Evolutionary conservation across 2,329 filamentous ascomycete species (phyloP).

Genomic region (Xylariales sp.): DNA sequence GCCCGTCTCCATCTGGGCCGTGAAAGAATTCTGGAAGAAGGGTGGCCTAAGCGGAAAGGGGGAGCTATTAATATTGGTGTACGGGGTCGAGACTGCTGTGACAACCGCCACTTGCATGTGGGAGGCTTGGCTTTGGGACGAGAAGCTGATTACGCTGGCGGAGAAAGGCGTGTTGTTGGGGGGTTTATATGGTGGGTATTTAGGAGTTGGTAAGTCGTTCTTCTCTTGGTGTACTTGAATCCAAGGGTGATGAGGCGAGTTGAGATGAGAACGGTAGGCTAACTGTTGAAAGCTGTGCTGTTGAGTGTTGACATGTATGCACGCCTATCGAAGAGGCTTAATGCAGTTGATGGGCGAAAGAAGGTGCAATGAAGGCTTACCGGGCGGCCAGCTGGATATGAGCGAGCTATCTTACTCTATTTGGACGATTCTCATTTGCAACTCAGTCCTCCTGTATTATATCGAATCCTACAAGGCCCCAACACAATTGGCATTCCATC

Average conservation of each 20-base stretch:
- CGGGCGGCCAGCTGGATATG: too few species aligned
- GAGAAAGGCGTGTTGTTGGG: constrained; percentile 43
- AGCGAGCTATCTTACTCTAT: too few species aligned
- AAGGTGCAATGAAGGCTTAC: constrained; percentile 42
- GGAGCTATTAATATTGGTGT: constrained; percentile 49
- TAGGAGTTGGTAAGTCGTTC: constrained; percentile 45
- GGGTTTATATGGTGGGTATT: constrained; percentile 48
- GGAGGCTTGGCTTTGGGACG: constrained; percentile 46
- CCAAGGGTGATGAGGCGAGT: too few species aligned
- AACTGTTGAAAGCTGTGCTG: constrained; percentile 34
- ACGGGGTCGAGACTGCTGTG: constrained; percentile 46
- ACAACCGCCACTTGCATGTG: constrained; percentile 48
- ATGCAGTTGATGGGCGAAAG: constrained; percentile 26
- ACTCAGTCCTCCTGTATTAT: background rate
- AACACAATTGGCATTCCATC: too few species aligned
- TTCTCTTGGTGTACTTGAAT: too few species aligned
- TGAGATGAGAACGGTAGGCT: too few species aligned
- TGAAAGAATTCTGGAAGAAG: constrained; percentile 30
- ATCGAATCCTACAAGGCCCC: background rate
- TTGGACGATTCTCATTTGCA: background rate
- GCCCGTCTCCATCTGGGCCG: constrained; percentile 45
- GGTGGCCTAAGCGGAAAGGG: constrained; percentile 29
- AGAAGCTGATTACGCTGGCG: constrained; percentile 35
- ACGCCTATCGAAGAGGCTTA: constrained; percentile 42
- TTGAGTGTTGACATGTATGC: constrained; percentile 51